Percentiles rank a stretch among this genome's conserved stretches.
Conservation (phyloP, 495 filamentous ascomycete species). For the Terfezia boudieri region DNA sequence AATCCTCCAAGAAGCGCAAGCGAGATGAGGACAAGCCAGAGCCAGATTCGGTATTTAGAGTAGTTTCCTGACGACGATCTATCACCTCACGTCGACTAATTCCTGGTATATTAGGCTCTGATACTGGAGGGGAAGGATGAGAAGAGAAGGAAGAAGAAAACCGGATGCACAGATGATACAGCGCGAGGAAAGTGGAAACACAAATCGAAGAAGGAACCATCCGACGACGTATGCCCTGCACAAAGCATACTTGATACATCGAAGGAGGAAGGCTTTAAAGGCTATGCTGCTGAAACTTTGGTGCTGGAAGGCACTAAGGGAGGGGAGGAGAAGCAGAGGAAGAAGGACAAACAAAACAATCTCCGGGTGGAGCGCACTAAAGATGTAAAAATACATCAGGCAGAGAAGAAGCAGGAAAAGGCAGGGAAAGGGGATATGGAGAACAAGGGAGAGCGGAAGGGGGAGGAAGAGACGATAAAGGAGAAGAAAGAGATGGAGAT, state of each 20-base stretch:
- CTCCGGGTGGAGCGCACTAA: constrained; percentile 1
- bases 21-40: not conserved
- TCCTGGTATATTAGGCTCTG: not conserved
- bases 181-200: not conserved
- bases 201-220: not conserved
- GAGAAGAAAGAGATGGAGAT: constrained; percentile 2
- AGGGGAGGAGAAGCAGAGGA: constrained; percentile 6
- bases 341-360: not conserved
- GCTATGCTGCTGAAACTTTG: not conserved
- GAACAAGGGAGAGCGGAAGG: constrained; percentile 15
- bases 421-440: not conserved
- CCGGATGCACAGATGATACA: constrained; percentile 3
- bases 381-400: no score
- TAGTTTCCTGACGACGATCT: no score
- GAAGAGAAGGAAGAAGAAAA: constrained; percentile 1
- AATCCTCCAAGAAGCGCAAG: not conserved
- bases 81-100: no score
- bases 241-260: not conserved
- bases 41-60: no score
- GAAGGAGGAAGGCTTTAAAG: not conserved
- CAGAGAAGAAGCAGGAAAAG: not conserved
- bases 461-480: constrained; percentile 9
- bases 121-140: constrained; percentile 4
- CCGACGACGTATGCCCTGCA: not conserved
- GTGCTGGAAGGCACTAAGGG: constrained; percentile 2